Base-by-base conservation (phyloP, 768 basidiomycete species). In the Tylopilus subfusipes region DNA sequence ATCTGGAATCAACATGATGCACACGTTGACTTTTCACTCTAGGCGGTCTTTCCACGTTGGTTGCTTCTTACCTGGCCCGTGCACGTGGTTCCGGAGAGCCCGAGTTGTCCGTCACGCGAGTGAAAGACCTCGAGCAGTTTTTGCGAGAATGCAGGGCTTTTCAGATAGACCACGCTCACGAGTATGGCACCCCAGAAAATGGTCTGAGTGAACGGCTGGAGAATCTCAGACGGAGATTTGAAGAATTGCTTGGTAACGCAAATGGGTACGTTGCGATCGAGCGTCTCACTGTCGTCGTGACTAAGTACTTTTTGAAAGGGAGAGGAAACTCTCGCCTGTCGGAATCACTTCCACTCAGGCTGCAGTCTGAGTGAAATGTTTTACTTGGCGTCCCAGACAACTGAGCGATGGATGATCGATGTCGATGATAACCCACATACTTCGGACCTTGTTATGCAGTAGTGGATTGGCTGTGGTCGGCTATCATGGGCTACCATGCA, bases 41-140 rank as follows among this genome's bases (percentile, higher is more conserved):
- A 82, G 85, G 88, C 30, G 87, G 82, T n/a, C 53, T 85, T 12
- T 68, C 86, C 4, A 90, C 88, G 0, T 21, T 89, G 19, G 78
- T 84, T 14, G 86, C 88, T 18, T 84, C 86, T 2, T 90, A 85
- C 67, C 75, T 90, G 24, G 88, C 88, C 4, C 81, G 83, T 13
- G 76, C 80, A 24, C 81, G 86, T 25, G 85, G 86, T 12, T 82
- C 85, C 0, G 80, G 80, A 34, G 88, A 90, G 59, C 88, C 88
- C 2, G 85, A 89, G 56, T 48, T 77, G n/a, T 86, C 85, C 0
- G 73, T 76, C 29, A 65, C 72, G 4, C 78, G 81, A 12, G 75
- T 74, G 5, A 82, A 83, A 56, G 83, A 85, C 53, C 74, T 90
- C 2, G 83, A 87, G 22, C 78, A 82, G 21, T 90, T 83, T 59